Percentiles rank a stretch among this genome's conserved stretches.
phyloP scores from a whole-genome alignment of 306 rosid species.

The Albizia julibrissin region DNA sequence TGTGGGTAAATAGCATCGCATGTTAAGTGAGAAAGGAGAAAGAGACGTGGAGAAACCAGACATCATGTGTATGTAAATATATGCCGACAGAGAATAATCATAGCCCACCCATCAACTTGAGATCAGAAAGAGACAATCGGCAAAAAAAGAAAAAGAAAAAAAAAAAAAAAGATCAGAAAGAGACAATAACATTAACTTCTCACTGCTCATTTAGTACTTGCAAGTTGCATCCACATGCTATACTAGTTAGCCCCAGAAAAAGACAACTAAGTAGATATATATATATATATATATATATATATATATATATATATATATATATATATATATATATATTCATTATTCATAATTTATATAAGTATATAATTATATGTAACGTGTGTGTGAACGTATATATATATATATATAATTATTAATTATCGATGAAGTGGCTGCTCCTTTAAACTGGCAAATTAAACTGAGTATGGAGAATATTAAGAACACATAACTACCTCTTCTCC shows the following conservation, averaged over 20 bases:
- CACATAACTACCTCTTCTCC: no score
- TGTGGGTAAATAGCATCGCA: background rate
- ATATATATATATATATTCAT: no score
- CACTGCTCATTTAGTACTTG: background rate
- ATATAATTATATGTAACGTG: no score
- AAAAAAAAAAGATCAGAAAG: background rate
- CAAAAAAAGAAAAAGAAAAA: no score
- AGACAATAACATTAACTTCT: background rate
- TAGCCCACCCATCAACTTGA: background rate
- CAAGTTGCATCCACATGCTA: background rate
- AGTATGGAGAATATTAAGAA: no score
- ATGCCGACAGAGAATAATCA: background rate
- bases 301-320: no score
- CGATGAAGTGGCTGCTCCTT: background rate
- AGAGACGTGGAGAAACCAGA: background rate
- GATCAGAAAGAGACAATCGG: background rate
- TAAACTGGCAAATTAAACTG: no score
- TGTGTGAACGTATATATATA: no score
- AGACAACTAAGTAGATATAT: background rate
- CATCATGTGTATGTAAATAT: background rate
- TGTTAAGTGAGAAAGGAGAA: background rate
- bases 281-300: rapidly evolving
- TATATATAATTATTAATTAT: no score
- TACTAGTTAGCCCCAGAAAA: no score
- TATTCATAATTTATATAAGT: no score